Evolutionary conservation across 768 basidiomycete genomes (phyloP), one percentile per base, ranked within the genome.

Genomic region (Auricularia sp.): DNA sequence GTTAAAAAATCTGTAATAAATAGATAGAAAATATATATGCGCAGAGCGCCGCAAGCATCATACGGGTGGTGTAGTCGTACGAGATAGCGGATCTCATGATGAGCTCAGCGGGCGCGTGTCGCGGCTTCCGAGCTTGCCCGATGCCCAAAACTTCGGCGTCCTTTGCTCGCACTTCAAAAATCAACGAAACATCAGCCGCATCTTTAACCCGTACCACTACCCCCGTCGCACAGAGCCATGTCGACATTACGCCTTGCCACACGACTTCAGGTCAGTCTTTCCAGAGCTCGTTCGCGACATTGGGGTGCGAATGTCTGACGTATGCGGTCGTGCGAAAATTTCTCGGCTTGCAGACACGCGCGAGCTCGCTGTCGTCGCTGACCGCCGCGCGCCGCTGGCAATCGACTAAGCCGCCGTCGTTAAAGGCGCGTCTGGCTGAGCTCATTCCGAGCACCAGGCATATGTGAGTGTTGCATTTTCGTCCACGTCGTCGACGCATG

Each of bases 361-460:
- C 56, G 8, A 23, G 56, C 56, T 54, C 53, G 56, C 56, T 59
- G 23, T 23, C 21, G 29, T 54, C 53, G 29, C n/a, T 54, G 7
- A 7, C 56, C 12, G 23, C 29, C 56, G 47, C 47, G 47, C 56
- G 56, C 14, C 56, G 56, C 56, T 59, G 56, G 56, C 56, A 59
- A 23, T 59, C 80, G 54, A 72, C 83, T 36, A 89, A 87, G 76
- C 83, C 83, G 54, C 81, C 83, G 66, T 86, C 91, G 34, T 83
- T 98, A 74, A 96, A 95, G 80, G 93, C 98, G 77, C 84, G 93
- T 62, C 82, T 98, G 66, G 85, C 91, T 39, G 91, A 97, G 78
- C 85, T 98, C 76, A 98, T 98, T 71, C 96, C 96, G 80, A 81
- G 67, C 88, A 96, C 73, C 83, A 87, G 64, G 88, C 90, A 73